Base-by-base conservation (phyloP, 2,329 filamentous ascomycete species). In the Fusarium pilosicola region DNA sequence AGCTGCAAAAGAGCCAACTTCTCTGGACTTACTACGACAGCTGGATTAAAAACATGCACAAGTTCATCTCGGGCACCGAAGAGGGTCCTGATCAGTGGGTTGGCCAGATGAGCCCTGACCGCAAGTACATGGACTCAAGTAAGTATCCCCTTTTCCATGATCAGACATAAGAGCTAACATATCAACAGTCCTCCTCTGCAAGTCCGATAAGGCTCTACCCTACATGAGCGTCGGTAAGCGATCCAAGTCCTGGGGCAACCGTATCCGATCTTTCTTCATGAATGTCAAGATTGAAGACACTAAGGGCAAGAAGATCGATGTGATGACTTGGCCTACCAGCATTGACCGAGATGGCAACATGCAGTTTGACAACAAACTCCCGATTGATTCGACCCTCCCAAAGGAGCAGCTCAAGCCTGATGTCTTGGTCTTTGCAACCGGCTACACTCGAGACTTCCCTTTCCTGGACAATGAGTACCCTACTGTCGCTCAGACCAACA, bases 31-130 rank as follows among this genome's bases (percentile, higher is more conserved):
- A 84, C 60, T 88, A 88, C 66, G 84, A 87, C 58, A 72, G 75
- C 30, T 87, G 85, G 76, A 82, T 87, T 64, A 83, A 84, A 62
- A 78, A 74, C 15, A 84, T 85, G 67, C 82, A 85, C 54, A 84
- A 79, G 75, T 65, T 83, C 6, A 84, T 85, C 13, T 85, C 84
- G 18, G 86, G 86, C 1, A 86, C 86, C 0, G 79, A 80, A 14
- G 80, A 82, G 59, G 86, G 86, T 0, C 81, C 84, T 5, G 85
- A 87, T 71, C 86, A 88, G 73, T 85, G 85, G 81, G 83, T 85
- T 22, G 86, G 86, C 5, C 82, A 83, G 17, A 84, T 86, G 63
- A 81, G 82, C 52, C 62, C 77, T 2, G 78, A 79, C 3, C 80
- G 84, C 44, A 81, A 82, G 45, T 79, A 83, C 30, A 77, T 80